A percentile compares a stretch with the other conserved stretches of the same genome.
Evolutionary conservation across 208 protist genomes (phyloP).

Genomic region (Herpetomonas tarakana): DNA sequence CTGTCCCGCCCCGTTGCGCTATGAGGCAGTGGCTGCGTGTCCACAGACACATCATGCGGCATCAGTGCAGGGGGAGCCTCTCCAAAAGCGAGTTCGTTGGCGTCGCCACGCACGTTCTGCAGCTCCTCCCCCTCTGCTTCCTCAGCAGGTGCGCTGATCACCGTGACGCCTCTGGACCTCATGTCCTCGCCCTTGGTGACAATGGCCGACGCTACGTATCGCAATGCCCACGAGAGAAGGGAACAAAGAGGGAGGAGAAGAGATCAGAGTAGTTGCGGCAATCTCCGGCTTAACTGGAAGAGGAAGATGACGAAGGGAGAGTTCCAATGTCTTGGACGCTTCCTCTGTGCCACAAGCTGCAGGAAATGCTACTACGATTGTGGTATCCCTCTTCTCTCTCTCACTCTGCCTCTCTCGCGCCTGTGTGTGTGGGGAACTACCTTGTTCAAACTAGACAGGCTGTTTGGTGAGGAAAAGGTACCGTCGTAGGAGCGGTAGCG

Average conservation of each 20-base stretch:
- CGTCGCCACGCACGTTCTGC: no score
- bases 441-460: no score
- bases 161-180: no score
- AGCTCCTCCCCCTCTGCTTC: no score
- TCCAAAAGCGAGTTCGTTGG: no score
- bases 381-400: not conserved
- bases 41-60: no score
- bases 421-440: not conserved
- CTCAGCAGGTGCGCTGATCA: no score
- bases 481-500: no score
- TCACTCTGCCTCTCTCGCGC: not conserved
- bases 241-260: not conserved
- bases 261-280: conserved; percentile 4
- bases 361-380: not conserved
- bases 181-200: not conserved
- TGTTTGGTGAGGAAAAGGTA: not conserved
- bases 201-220: not conserved
- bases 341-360: not conserved
- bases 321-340: not conserved
- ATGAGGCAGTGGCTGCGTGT: no score
- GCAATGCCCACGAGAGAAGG: not conserved
- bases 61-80: no score
- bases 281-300: conserved; percentile 4
- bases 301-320: not conserved
- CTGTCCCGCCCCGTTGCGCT: no score